These are phyloP conservation scores for Immersiella caudata DNA, from an alignment of 495 filamentous ascomycete genomes.

Conservation along the genomic window DNA sequence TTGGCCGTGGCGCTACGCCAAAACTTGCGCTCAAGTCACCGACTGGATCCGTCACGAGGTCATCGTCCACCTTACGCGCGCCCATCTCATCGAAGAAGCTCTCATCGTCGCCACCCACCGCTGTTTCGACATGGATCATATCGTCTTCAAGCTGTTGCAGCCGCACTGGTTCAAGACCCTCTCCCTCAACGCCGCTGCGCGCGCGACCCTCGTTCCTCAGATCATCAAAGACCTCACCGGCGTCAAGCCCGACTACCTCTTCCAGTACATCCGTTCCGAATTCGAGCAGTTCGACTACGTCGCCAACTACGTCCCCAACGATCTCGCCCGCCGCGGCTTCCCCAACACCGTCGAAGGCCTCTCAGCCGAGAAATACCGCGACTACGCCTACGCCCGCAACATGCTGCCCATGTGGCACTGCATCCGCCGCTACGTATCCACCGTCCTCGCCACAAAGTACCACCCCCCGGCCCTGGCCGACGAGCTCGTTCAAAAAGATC, in stretches of 20 bases:
- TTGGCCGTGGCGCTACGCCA: conserved; percentile 57
- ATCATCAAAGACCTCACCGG: conserved; percentile 46
- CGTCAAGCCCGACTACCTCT: conserved; percentile 32
- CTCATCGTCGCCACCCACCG: conserved; percentile 52
- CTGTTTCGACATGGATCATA: conserved; percentile 42
- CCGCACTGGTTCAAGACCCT: conserved; percentile 57
- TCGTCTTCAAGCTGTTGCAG: conserved; percentile 43
- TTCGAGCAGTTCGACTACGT: conserved; percentile 47
- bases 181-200: conserved; percentile 52
- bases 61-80: conserved; percentile 47
- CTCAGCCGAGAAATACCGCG: conserved; percentile 42
- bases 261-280: conserved; percentile 35
- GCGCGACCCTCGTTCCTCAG: conserved; percentile 46
- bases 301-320: conserved; percentile 49
- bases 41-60: conserved; percentile 57
- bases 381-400: conserved; percentile 52
- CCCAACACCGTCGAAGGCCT: conserved; percentile 40
- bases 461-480: conserved; percentile 34
- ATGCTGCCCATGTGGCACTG: conserved; percentile 45
- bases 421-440: conserved; percentile 41
- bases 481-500: conserved; percentile 34
- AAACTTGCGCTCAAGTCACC: conserved; percentile 51
- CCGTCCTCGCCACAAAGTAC: conserved; percentile 32
- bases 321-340: conserved; percentile 49
- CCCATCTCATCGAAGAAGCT: conserved; percentile 52